Conservation (phyloP, 1,284 basidiomycete species). For the Cryptococcus depauperatus region DNA sequence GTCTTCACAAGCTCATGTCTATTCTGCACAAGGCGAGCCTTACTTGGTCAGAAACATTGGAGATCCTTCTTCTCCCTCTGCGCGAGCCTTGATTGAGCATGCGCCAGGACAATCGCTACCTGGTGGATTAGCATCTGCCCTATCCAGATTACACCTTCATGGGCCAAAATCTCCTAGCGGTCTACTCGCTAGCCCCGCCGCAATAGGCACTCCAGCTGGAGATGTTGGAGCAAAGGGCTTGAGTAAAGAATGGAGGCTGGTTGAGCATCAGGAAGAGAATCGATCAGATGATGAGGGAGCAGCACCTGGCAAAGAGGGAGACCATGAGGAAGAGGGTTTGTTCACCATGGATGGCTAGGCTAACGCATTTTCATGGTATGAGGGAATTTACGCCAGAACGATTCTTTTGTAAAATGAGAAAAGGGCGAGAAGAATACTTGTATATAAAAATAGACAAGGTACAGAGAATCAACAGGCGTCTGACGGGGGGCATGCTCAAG, state of each 20-base stretch:
- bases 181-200: neutral
- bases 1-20: neutral
- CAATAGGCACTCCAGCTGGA: neutral
- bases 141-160: conserved; percentile 43
- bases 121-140: conserved; percentile 40
- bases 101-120: conserved; percentile 43
- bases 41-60: conserved; percentile 23
- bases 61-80: conserved; percentile 32
- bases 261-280: neutral
- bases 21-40: conserved; percentile 5
- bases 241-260: neutral
- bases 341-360: conserved; percentile 29
- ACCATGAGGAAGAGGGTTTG: conserved; percentile 39
- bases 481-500: too few species aligned
- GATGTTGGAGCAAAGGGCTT: neutral
- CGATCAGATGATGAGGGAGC: conserved; percentile 5
- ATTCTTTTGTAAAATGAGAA: too few species aligned
- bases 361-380: too few species aligned
- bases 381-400: too few species aligned
- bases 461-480: too few species aligned
- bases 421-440: too few species aligned
- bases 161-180: conserved; percentile 10
- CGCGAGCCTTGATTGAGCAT: conserved; percentile 39
- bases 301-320: conserved; percentile 11
- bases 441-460: too few species aligned